Percentiles rank a stretch among this genome's conserved stretches.
phyloP scores from a whole-genome alignment of 1,284 basidiomycete species.

The Cryptococcus hybrid region DNA sequence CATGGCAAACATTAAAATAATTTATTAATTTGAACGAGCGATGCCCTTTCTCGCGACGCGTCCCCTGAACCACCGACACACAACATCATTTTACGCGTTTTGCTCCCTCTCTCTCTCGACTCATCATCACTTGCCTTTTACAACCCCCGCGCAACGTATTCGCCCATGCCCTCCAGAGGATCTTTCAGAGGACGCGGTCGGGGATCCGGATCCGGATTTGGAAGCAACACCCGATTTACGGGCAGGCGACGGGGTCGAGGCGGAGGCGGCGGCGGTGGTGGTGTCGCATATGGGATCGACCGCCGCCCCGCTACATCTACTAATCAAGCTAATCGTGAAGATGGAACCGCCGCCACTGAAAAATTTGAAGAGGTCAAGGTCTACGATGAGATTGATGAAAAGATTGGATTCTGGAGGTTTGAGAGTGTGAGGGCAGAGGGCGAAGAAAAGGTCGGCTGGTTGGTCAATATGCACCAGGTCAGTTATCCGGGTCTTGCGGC shows the following conservation, averaged over 20 bases:
- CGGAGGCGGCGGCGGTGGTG: conserved; percentile 11
- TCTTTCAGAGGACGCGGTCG: conserved; percentile 41
- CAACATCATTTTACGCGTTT: too few species aligned
- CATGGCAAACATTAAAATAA: too few species aligned
- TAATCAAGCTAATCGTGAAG: conserved; percentile 65
- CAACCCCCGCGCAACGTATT: too few species aligned
- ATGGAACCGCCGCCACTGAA: conserved; percentile 78
- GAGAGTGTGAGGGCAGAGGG: conserved; percentile 62
- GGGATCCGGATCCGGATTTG: conserved; percentile 25
- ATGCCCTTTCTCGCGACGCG: too few species aligned
- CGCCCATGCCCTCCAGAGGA: background rate
- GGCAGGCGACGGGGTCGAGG: conserved; percentile 26
- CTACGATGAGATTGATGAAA: conserved; percentile 87
- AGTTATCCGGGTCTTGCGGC: conserved; percentile 48
- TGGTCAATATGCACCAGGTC: conserved; percentile 98
- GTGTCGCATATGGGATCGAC: conserved; percentile 33
- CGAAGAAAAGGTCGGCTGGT: conserved; percentile 75
- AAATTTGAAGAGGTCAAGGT: conserved; percentile 73
- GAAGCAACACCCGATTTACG: conserved; percentile 46
- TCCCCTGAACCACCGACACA: too few species aligned
- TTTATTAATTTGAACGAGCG: too few species aligned
- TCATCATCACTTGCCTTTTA: too few species aligned
- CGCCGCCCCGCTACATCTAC: conserved; percentile 50
- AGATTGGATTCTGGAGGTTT: conserved; percentile 79
- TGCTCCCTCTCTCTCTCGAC: too few species aligned